Percentiles rank a stretch among this genome's conserved stretches.
These are phyloP conservation scores for Cyclocybe aegerita DNA, from an alignment of 768 basidiomycete genomes.

Conservation along the genomic window DNA sequence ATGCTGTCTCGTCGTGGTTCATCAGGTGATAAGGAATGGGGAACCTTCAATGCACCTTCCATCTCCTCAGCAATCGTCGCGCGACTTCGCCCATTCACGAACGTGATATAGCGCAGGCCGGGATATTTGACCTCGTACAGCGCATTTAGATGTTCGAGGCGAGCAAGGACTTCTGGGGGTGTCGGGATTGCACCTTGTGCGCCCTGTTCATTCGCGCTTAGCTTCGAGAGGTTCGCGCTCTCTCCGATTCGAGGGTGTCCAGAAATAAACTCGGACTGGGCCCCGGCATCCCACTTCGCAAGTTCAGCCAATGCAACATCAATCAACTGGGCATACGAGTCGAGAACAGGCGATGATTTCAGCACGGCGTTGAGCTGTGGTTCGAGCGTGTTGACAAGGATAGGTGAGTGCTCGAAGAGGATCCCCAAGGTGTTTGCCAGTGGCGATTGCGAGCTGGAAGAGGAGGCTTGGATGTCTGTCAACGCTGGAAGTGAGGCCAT, in stretches of 20 bases:
- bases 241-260: conserved; percentile 93
- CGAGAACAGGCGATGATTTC: conserved; percentile 20
- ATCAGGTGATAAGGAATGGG: conserved; percentile 47
- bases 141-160: conserved; percentile 73
- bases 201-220: conserved; percentile 83
- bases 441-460: conserved; percentile 33
- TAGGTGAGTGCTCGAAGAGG: conserved; percentile 67
- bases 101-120: conserved; percentile 85
- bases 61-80: conserved; percentile 76
- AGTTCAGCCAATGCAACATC: conserved; percentile 50
- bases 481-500: conserved; percentile 35
- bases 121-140: conserved; percentile 75
- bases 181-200: conserved; percentile 49
- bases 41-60: conserved; percentile 59
- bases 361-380: conserved; percentile 45
- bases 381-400: conserved; percentile 51
- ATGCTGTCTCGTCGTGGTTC: conserved; percentile 39
- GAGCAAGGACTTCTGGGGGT: conserved; percentile 69
- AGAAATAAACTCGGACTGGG: conserved; percentile 65
- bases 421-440: conserved; percentile 31
- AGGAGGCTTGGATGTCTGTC: conserved; percentile 26
- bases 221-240: conserved; percentile 65
- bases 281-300: conserved; percentile 46
- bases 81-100: conserved; percentile 83
- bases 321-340: conserved; percentile 57